phyloP scores from a whole-genome alignment of 208 protist genomes.

The Novymonas esmeraldas region DNA sequence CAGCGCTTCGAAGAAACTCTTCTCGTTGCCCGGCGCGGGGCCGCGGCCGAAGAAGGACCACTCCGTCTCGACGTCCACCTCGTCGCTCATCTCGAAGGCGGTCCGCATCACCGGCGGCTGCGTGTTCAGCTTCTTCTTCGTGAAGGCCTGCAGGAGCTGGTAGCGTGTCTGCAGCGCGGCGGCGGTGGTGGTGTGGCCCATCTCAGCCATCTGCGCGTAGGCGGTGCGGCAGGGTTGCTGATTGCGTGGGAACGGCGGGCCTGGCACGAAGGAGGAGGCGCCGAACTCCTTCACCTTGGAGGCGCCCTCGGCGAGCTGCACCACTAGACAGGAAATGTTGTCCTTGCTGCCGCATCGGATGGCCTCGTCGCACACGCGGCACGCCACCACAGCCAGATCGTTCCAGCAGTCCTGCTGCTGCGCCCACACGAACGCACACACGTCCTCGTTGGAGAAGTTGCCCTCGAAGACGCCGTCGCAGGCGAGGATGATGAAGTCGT shows the following conservation, averaged over 20 bases:
- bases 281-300: slow-evolving; percentile 56
- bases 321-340: slow-evolving; percentile 90
- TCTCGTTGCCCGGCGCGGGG: slow-evolving; percentile 82
- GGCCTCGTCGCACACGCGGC: slow-evolving; percentile 87
- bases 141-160: slow-evolving; percentile 68
- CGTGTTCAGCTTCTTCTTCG: slow-evolving; percentile 57
- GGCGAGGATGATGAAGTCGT: slow-evolving; percentile 85
- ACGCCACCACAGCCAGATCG: slow-evolving; percentile 78
- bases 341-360: slow-evolving; percentile 91
- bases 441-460: slow-evolving; percentile 86
- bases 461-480: slow-evolving; percentile 94
- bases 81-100: slow-evolving; percentile 90
- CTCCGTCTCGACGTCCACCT: slow-evolving; percentile 84
- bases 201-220: slow-evolving; percentile 77
- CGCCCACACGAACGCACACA: slow-evolving; percentile 73
- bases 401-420: slow-evolving; percentile 62
- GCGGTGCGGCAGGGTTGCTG: slow-evolving; percentile 71
- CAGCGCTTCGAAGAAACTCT: slow-evolving; percentile 77
- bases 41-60: slow-evolving; percentile 80
- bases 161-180: slow-evolving; percentile 73
- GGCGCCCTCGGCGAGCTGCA: slow-evolving; percentile 69
- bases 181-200: slow-evolving; percentile 46
- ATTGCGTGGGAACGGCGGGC: slow-evolving; percentile 74
- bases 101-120: slow-evolving; percentile 72
- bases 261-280: slow-evolving; percentile 68